These are phyloP conservation scores for Blastobotrys apis DNA, from an alignment of 1,139 yeast species.

Conservation along the genomic window DNA sequence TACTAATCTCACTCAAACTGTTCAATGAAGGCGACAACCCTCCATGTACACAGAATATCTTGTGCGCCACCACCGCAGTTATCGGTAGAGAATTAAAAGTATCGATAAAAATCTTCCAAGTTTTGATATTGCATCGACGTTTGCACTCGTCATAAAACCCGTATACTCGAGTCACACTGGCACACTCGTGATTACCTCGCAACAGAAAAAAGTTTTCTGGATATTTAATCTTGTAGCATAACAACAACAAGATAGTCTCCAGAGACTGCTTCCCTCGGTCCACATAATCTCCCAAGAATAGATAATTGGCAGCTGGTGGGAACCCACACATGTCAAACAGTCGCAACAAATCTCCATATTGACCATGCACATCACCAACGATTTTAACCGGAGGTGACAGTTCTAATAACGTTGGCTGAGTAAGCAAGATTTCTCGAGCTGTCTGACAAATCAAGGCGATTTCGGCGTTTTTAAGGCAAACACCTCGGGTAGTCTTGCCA, in stretches of 20 bases:
- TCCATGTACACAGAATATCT: conserved; percentile 96
- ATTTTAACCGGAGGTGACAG: conserved; percentile 93
- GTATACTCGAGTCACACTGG: conserved; percentile 89
- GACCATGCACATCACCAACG: conserved; percentile 98
- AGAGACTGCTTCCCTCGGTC: conserved; percentile 94
- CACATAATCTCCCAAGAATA: conserved; percentile 92
- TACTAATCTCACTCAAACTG: conserved; percentile 86
- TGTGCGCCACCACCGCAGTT: conserved; percentile 93
- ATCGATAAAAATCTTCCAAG: conserved; percentile 91
- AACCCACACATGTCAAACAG: conserved; percentile 94
- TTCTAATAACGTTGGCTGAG: conserved; percentile 86
- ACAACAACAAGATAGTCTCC: conserved; percentile 77
- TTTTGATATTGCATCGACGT: conserved; percentile 83
- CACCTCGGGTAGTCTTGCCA: conserved; percentile 85
- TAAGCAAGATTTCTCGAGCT: conserved; percentile 81
- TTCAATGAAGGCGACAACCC: conserved; percentile 90
- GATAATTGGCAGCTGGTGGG: conserved; percentile 92
- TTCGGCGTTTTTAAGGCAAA: conserved; percentile 83
- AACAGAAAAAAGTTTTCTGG: conserved; percentile 92
- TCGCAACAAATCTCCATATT: conserved; percentile 84
- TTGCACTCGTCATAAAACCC: conserved; percentile 98
- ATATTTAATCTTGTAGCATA: conserved; percentile 90
- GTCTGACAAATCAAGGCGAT: conserved; percentile 80
- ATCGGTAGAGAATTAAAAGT: conserved; percentile 92
- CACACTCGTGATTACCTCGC: conserved; percentile 96